Evolutionary conservation across 1,284 basidiomycete species (phyloP).

Genomic region (Trichosporon sp.): DNA sequence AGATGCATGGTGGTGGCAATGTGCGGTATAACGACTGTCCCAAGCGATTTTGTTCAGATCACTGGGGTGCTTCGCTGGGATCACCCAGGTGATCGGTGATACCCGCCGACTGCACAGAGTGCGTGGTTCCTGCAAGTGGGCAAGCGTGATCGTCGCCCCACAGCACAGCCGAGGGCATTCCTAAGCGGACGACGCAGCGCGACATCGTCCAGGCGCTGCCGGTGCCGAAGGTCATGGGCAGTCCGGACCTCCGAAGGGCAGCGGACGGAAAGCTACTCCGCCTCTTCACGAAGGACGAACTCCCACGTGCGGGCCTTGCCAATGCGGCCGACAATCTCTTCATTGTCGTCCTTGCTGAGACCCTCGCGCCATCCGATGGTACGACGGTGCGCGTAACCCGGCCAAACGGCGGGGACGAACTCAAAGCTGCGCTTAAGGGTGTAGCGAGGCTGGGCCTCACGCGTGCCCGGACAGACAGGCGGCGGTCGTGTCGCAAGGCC

Average conservation of each 20-base stretch:
- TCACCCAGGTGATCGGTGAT: too few relatives aligned
- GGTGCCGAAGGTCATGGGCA: too few relatives aligned
- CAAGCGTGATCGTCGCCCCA: too few relatives aligned
- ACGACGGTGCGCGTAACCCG: conserved; percentile 84
- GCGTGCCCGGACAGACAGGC: conserved; percentile 14
- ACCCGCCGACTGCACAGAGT: too few relatives aligned
- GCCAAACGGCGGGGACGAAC: conserved; percentile 69
- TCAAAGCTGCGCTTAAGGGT: conserved; percentile 72
- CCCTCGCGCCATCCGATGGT: conserved; percentile 67
- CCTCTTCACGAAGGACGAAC: conserved; percentile 30
- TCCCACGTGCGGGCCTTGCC: conserved; percentile 46
- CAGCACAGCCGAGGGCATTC: too few relatives aligned
- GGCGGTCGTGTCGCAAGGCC: conserved; percentile 63
- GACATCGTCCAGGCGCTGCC: too few relatives aligned
- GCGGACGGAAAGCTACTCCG: too few relatives aligned
- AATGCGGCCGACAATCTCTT: conserved; percentile 45
- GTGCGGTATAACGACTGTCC: background rate
- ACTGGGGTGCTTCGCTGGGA: too few relatives aligned
- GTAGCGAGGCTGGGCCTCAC: conserved; percentile 61
- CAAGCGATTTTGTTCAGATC: too few relatives aligned
- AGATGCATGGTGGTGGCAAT: background rate
- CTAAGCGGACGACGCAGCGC: too few relatives aligned
- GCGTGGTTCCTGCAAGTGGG: too few relatives aligned
- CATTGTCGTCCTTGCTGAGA: conserved; percentile 40
- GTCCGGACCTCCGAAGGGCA: too few relatives aligned